Base-by-base conservation (phyloP, 495 filamentous ascomycete genomes). In the Lindgomyces ingoldianus region DNA sequence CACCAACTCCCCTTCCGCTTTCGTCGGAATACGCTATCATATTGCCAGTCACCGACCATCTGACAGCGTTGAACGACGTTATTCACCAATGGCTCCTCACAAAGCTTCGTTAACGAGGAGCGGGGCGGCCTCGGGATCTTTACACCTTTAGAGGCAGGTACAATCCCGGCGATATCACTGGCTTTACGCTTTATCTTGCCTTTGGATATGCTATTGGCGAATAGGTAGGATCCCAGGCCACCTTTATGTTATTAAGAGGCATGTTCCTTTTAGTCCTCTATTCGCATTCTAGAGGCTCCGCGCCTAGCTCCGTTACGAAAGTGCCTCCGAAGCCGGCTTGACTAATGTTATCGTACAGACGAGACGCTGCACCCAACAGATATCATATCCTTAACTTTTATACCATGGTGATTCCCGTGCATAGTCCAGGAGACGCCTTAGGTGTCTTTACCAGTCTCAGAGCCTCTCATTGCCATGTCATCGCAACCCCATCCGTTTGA, bases 401-500 rank as follows among this genome's bases (percentile, higher is more conserved):
- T 6, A 14, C 14, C 33, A 6, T 6, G 6, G 33, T 39, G 6
- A 14, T 39, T 14, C 33, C 33, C n/a, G n/a, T n/a, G n/a, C 33
- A 39, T 39, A 39, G 33, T 6, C 33, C 33, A 39, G 33, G 33
- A 39, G 6, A 39, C 33, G 33, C 33, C 33, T 39, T 39, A 14
- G 33, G 14, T 14, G 6, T 14, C 14, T 39, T 39, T 39, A 39
- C 6, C 33, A 39, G 14, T 39, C 14, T 39, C 33, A 39, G n/a
- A 47, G 8, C 6, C 6, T 24, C 44, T 8, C 16, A 12, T 18
- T 52, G 21, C 39, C n/a, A 59, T 59, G 39, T 12, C 55, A 10
- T 18, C 39, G 10, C 21, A 6, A 47, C 50, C 30, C 29, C 48
- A 65, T 30, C 62, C 62, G 1, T 36, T 65, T 11, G 62, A 65